Conservation (phyloP, 371 early-diverging fungal species). For the Mortierella sp. region DNA sequence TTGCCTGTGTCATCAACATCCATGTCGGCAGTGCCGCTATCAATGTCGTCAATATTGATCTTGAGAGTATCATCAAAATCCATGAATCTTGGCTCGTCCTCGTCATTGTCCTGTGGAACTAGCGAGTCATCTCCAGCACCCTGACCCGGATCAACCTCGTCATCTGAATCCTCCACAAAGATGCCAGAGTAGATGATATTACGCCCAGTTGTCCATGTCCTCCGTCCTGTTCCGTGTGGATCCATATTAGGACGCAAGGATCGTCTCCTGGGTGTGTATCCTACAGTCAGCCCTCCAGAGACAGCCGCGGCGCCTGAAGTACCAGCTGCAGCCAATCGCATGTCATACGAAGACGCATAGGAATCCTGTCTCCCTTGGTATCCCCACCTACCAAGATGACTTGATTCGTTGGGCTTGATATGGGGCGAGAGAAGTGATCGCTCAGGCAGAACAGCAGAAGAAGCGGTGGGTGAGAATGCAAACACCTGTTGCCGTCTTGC, state of each 20-base stretch:
- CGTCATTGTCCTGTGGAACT: constrained; percentile 3
- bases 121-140: constrained; percentile 1
- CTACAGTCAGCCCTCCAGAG: constrained; percentile 33
- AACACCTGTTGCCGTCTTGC: constrained; percentile 34
- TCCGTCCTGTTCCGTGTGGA: constrained; percentile 30
- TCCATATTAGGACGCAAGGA: constrained; percentile 14
- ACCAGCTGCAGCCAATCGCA: constrained; percentile 34
- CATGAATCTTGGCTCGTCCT: neutral
- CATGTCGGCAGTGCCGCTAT: neutral
- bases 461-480: constrained; percentile 31
- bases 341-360: constrained; percentile 23
- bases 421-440: constrained; percentile 34
- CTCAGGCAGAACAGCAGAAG: constrained; percentile 15
- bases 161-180: constrained; percentile 46
- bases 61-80: constrained; percentile 12
- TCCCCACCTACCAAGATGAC: constrained; percentile 16
- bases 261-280: constrained; percentile 31
- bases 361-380: constrained; percentile 19
- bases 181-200: constrained; percentile 54
- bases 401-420: constrained; percentile 3
- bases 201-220: constrained; percentile 51
- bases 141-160: constrained; percentile 8
- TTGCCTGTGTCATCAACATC: constrained; percentile 2
- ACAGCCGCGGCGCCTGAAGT: constrained; percentile 13
- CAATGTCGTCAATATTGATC: neutral